Percentiles rank a stretch among this genome's conserved stretches.
These are phyloP conservation scores for Microbotryomycetes sp. DNA, from an alignment of 1,284 basidiomycete genomes.

Conservation along the genomic window DNA sequence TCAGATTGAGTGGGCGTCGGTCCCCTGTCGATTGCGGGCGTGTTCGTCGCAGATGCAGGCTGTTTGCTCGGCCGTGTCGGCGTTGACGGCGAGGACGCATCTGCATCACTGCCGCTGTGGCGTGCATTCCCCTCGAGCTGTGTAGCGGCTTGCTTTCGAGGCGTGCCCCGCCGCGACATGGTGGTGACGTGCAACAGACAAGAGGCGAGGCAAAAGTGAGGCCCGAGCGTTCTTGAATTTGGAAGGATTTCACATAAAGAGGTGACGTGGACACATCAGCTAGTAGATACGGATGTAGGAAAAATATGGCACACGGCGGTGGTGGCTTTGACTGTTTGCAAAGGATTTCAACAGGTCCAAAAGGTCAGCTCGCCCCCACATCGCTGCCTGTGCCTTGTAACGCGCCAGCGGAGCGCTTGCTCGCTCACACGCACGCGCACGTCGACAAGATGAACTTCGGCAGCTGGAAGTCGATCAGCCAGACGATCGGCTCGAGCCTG, in stretches of 20 bases:
- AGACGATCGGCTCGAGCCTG: not conserved
- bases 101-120: not conserved
- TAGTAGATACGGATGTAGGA: too few relatives aligned
- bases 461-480: not conserved
- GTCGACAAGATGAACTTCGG: not conserved
- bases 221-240: too few relatives aligned
- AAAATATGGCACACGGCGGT: too few relatives aligned
- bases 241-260: too few relatives aligned
- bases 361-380: not conserved
- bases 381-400: too few relatives aligned
- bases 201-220: not conserved
- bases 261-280: too few relatives aligned
- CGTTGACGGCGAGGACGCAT: not conserved
- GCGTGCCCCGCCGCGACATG: not conserved
- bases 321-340: too few relatives aligned
- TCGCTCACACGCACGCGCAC: too few relatives aligned
- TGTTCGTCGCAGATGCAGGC: not conserved
- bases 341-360: too few relatives aligned
- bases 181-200: not conserved
- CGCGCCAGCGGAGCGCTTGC: too few relatives aligned
- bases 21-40: slow-evolving; percentile 2
- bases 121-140: too few relatives aligned
- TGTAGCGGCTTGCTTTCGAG: not conserved
- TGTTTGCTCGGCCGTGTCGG: not conserved
- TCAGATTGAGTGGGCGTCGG: slow-evolving; percentile 11